Evolutionary conservation across 2,329 filamentous ascomycete species (phyloP), one percentile per base, ranked within the genome.

Genomic region (Colletotrichum melonis): DNA sequence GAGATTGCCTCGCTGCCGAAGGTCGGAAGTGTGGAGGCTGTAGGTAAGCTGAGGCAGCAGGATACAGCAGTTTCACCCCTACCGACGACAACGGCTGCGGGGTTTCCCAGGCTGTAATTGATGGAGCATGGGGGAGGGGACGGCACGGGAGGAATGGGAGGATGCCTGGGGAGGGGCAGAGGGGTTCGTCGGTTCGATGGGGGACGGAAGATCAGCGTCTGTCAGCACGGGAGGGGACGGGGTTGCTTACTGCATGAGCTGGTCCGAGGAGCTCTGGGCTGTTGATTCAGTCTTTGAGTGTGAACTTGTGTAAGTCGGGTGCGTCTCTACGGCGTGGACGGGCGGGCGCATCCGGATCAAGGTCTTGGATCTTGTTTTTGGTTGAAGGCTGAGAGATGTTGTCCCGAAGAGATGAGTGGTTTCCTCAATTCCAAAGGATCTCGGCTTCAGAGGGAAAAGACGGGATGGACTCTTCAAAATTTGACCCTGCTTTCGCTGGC

Each of bases 241-340:
- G 38, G 38, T 42, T 49, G 68, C 63, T 71, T 56, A 71, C 63
- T 59, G 68, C 68, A 67, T 67, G 67, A 32, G 26, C 24, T 22
- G 4, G 38, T n/a, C n/a, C 19, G 42, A 35, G 11, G 32, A 35
- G 11, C 32, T 5, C 32, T 5, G 32, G 3, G 11, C 32, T 35
- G 32, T 35, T 35, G 9, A 35, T 35, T 12, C 32, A 2, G 32
- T 35, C 32, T 35, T 26, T 26, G 26, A 26, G 26, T 26, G 4
- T 26, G 26, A 26, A 26, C 26, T 26, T 26, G 32, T 35, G 14
- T 49, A 57, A 16, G 24, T 26, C 26, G 4, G 26, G 26, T 26
- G 7, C 32, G 1, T 49, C 35, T 63, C 26, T 52, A 19, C 38
- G 24, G 22, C 24, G 59, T 5, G 59, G 35, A 12, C 16, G 22